phyloP scores from a whole-genome alignment of 2,329 filamentous ascomycete genomes.

The Arthrobotrys megalospora region DNA sequence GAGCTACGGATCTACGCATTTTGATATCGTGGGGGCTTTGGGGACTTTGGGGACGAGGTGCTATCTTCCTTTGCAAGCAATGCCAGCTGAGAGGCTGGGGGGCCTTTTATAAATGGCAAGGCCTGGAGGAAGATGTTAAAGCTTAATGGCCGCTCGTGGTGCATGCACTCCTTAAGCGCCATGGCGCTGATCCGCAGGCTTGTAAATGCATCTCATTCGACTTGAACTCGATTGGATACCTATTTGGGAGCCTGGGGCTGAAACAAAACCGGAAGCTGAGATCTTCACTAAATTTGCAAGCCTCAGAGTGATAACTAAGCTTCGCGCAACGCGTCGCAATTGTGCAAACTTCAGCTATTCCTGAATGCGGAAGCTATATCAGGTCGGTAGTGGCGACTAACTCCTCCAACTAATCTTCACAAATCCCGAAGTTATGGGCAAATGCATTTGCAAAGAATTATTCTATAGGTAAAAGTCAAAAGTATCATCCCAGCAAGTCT shows the following conservation, averaged over 20 bases:
- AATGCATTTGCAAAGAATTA: not conserved
- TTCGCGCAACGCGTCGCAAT: not conserved
- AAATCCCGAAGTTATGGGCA: not conserved
- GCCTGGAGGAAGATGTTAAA: not conserved
- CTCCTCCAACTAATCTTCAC: not conserved
- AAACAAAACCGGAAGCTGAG: slow-evolving; percentile 16
- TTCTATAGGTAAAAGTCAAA: too few species aligned
- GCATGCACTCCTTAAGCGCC: slow-evolving; percentile 17
- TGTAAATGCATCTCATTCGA: not conserved
- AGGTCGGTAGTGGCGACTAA: not conserved
- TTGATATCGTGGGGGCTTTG: slow-evolving; percentile 3
- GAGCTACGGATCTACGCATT: slow-evolving; percentile 16
- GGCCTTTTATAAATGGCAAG: not conserved
- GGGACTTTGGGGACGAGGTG: not conserved
- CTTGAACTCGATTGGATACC: not conserved
- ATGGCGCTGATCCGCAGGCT: slow-evolving; percentile 2
- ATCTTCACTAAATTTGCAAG: not conserved
- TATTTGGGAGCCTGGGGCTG: not conserved
- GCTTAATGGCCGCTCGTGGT: not conserved
- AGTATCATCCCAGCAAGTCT: too few species aligned
- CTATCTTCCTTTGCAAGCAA: not conserved
- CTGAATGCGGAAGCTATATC: slow-evolving; percentile 8
- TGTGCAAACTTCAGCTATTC: not conserved
- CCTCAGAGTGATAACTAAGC: not conserved
- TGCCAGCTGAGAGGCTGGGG: not conserved